Base-by-base conservation (phyloP, 202 grass and related monocot species). In the Elaeis oleifera region DNA sequence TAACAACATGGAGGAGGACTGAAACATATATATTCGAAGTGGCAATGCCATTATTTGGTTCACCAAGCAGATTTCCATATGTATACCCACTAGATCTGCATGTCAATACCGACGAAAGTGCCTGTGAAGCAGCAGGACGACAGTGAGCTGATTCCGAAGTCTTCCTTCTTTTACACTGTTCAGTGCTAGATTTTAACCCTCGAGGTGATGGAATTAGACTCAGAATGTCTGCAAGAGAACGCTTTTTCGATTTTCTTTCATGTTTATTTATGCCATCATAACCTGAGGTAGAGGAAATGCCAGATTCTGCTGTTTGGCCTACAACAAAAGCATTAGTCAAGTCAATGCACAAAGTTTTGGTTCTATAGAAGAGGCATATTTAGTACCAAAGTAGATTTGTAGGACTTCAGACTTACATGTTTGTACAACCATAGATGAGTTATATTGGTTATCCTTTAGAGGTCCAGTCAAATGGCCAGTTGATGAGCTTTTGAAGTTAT, bases 1-100 rank as follows among this genome's bases (percentile, higher is more conserved):
- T 82, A 66, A 94, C 76, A 70, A 90, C 85, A 85, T 89, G 82
- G 16, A 99, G 63, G 64, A 99, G 85, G 58, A 99, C 76, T 28
- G 80, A 94, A 66, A 81, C 81, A 79, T 89, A 99, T 8, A 60
- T 69, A 76, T 83, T 94, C 69, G 53, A 56, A 23, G 85, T 70
- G 9, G 84, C 53, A 54, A 99, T 70, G 69, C 65, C 81, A 77
- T 75, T 71, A 74, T 78, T 84, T 74, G 74, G 63, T 77, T 80
- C 88, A 3, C 59, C 73, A 69, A 88, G 87, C 80, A 89, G 71
- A 79, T 81, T 80, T 28, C 74, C 77, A 25, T 74, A 83, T 29
- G 77, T 82, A 50, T 85, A 74, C n/a, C 74, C 69, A 53, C 23
- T 79, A 17, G 72, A 65, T 77, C 62, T 79, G 61, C 74, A 77